phyloP scores from a whole-genome alignment of 2,329 filamentous ascomycete genomes.

The Paecilomyces dactylethromorphus region DNA sequence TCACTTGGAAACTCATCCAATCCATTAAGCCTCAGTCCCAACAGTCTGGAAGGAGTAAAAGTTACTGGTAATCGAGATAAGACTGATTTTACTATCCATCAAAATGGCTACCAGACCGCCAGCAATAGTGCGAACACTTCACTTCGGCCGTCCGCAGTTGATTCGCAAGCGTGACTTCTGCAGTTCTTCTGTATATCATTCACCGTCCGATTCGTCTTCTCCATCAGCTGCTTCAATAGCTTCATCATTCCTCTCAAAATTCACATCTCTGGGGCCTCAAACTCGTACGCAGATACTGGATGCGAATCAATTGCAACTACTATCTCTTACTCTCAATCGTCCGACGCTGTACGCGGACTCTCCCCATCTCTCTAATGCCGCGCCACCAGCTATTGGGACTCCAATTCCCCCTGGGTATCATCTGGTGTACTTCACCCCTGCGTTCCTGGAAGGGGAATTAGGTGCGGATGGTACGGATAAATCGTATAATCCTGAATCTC shows the following conservation, averaged over 20 bases:
- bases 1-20: not conserved
- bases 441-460: constrained; percentile 48
- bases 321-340: constrained; percentile 53
- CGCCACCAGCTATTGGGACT: constrained; percentile 39
- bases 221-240: constrained; percentile 27
- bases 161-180: not conserved
- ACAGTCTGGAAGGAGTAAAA: not conserved
- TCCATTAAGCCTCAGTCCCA: not conserved
- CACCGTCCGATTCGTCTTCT: constrained; percentile 9
- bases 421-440: constrained; percentile 58
- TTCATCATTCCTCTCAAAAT: constrained; percentile 35
- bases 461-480: constrained; percentile 56
- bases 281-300: constrained; percentile 50
- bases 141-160: not conserved
- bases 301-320: constrained; percentile 57
- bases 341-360: constrained; percentile 34
- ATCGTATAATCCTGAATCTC: constrained; percentile 52
- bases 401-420: constrained; percentile 55
- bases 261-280: constrained; percentile 36
- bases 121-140: not conserved
- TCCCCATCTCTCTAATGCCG: constrained; percentile 30
- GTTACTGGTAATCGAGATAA: not conserved
- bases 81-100: not conserved
- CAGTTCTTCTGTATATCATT: constrained; percentile 2
- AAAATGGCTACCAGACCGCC: not conserved